Base-by-base conservation (phyloP, 106 monocot species). In the Narthecium ossifragum region DNA sequence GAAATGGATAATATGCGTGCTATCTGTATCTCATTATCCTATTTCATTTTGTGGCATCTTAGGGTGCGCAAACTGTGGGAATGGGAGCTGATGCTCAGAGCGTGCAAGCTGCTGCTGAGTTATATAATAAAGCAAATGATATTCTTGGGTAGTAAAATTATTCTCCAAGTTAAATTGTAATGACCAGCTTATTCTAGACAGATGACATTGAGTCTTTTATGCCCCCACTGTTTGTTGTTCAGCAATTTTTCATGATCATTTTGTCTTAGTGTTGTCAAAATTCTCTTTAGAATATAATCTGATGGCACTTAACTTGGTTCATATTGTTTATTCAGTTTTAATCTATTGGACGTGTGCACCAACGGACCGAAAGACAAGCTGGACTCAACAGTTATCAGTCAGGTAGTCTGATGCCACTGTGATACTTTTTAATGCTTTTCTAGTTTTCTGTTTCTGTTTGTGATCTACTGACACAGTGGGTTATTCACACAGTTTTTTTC, bases 281-380 rank as follows among this genome's bases (percentile, higher is more conserved):
- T 46, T 58, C 21, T 34, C 34, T 43, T 10, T 56, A 28, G 13
- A 20, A 23, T 31, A 30, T 8, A 8, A 2, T 46, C 21, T 4
- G n/a, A 0, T 22, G 24, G 22, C 2, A 9, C 6, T 12, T 37
- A 18, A 38, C 33, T 40, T 38, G 22, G n/a, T 59, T 28, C 5
- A 2, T 55, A 28, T 31, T 29, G 17, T 57, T 55, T 40, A 32
- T 34, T 41, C 55, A 94, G 94, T 31, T 94, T 78, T 48, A 71
- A 94, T 72, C 79, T 94, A 37, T 58, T 94, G 75, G 83, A 86
- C 79, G 53, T 86, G 8, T 94, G 94, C 76, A 75, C 63, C 56
- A 94, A 81, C 73, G 94, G 94, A 33, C 94, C 94, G 62, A 94
- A 90, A 71, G 94, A 90, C 62, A 94, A 86, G 54, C 94, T 94